Evolutionary conservation across 2,329 filamentous ascomycete species (phyloP), one percentile per base, ranked within the genome.

Genomic region (Trichoderma aggressivum): DNA sequence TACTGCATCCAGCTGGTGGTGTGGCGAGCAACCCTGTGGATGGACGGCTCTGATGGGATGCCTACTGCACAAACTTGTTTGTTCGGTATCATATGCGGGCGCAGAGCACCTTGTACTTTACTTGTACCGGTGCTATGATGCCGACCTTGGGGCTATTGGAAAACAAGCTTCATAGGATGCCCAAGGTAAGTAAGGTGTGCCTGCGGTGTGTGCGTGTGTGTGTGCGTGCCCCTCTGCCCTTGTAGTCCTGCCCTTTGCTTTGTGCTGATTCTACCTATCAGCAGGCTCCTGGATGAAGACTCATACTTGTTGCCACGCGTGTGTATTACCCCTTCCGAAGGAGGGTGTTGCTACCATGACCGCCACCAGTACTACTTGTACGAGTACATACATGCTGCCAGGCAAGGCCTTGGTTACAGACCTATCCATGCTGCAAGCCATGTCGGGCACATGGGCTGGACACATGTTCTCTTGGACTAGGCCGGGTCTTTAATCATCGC

Each of bases 1-100:
- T 73, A 56, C 72, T 73, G 60, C 34, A 73, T 70, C 53, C 64
- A 73, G 72, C 64, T 66, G 55, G 70, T 72, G 70, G 66, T 72
- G 70, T 67, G 61, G 47, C 24, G 50, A 69, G 66, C 24, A 70
- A 61, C 28, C 50, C 28, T 47, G 60, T 53, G 68, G 68, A 65
- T 70, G 68, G 60, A 70, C 50, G 55, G 60, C 60, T 53, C 47
- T 70, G 68, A 36, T 64, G 64, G 21, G 59, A 58, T 43, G 59
- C 63, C 39, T 61, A 47, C n/a, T 34, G 47, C 47, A 24, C 47
- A 53, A 24, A 53, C 47, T 21, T 24, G 47, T 53, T 53, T 56
- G 55, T n/a, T 60, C 36, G 62, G 63, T 47, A 71, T 30, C 63
- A 56, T 47, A 62, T 70, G 59, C 21, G 64, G 70, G 65, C 70